Evolutionary conservation across 116 monocot species (phyloP).

Genomic region (Phalaenopsis hybrid): DNA sequence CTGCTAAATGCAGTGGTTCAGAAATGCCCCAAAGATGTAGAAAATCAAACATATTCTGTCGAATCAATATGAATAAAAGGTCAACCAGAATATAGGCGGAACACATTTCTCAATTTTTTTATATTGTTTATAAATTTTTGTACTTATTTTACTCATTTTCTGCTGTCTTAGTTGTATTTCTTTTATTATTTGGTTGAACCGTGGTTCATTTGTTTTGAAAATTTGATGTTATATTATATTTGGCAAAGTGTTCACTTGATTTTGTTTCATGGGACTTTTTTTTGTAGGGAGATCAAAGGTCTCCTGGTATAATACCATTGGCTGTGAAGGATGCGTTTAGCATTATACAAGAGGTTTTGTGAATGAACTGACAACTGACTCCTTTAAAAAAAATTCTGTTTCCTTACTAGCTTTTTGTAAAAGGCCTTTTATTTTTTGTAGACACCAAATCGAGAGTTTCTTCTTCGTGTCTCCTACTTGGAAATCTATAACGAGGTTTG

Average conservation of each 20-base stretch:
- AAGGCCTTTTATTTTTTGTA: constrained; percentile 12
- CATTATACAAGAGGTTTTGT: constrained; percentile 87
- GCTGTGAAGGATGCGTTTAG: constrained; percentile 96
- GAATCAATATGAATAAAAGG: background rate
- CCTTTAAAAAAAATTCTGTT: background rate
- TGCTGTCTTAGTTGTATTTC: background rate
- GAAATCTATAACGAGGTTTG: constrained; percentile 97
- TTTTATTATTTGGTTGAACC: background rate
- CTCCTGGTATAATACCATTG: constrained; percentile 93
- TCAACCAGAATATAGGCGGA: background rate
- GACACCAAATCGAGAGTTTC: constrained; percentile 93
- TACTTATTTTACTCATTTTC: background rate
- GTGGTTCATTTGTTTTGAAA: background rate
- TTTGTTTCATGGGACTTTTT: background rate
- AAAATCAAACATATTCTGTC: background rate
- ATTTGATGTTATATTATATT: background rate
- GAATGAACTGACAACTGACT: background rate
- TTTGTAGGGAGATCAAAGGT: constrained; percentile 90
- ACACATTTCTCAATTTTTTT: background rate
- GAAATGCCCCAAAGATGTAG: background rate
- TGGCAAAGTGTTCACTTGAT: background rate
- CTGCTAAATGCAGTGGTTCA: background rate
- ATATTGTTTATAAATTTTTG: background rate
- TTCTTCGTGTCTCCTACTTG: constrained; percentile 93
- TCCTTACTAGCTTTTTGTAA: background rate